Evolutionary conservation across 169 alveolate species (phyloP), one percentile per base, ranked within the genome.

Genomic region (Cryptosporidium andersoni): DNA sequence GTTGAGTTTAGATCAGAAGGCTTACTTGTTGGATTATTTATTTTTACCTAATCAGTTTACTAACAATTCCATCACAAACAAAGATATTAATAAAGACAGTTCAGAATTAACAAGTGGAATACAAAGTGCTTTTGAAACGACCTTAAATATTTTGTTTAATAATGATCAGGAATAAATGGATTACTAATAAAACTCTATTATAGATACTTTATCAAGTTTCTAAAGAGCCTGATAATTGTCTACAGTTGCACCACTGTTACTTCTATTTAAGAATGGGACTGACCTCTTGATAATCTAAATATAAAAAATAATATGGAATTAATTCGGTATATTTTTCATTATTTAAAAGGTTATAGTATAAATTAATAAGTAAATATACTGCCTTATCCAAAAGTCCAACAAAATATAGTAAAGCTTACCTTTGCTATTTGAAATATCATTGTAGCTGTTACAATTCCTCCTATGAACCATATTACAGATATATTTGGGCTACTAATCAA

Each of bases 161-260:
- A 48, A 47, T 11, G 7, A 74, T 48, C 45, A 58, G 12, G 4
- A 43, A 36, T 4, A 4, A 8, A 42, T 9, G n/a, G 62, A 37
- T 16, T 2, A 12, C 9, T 60, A 16, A n/a, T 12, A 55, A 55
- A 55, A 55, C 40, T 6, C 7, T 60, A 16, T 52, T 51, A 2
- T 16, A 47, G 25, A 25, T 25, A 25, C 25, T 25, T 11, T 65
- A 9, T 48, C 12, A 14, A 11, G n/a, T 12, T n/a, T n/a, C 43
- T 74, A 74, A 9, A 74, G 45, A 40, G 85, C 85, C 36, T 53
- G 67, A 37, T 74, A 74, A 16, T 74, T 74, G n/a, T 74, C 45
- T 43, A 39, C 8, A 43, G 62, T 14, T 45, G 55, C 60, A 2
- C 48, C 43, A 14, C 3, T 14, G 51, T 45, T 74, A 14, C 47